Evolutionary conservation across 1,284 basidiomycete species (phyloP), one percentile per base, ranked within the genome.

Genomic region (Tausonia pullulans): DNA sequence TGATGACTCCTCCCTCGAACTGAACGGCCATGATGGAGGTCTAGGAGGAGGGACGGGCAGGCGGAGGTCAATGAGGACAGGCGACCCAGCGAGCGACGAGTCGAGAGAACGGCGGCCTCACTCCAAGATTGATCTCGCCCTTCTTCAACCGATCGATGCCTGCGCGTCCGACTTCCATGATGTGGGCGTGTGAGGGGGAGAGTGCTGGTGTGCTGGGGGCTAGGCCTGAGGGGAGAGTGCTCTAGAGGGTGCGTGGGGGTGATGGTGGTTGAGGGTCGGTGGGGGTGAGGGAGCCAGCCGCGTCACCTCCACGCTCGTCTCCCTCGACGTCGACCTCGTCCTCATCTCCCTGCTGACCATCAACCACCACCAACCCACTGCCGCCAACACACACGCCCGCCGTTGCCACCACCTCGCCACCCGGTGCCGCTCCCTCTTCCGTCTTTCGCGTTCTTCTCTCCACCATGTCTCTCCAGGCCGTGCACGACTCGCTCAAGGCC

Each of bases 1-100:
- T 86, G 69, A 99, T 86, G 65, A 99, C 95, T 60, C 95, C 95
- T 52, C 85, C 86, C 54, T 92, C 83, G 80, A 98, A 99, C 70
- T 93, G 90, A 69, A 98, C 95, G 62, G 95, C 95, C 96, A 98
- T 98, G 77, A 99, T 99, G 58, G 95, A 98, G 63, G 95, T 99
- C 88, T 94, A 13, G 14, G 60, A 45, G 39, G 46, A 53, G 41
- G 14, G 64, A 58, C 6, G n/a, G 41, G n/a, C 53, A 8, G 55
- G 8, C 6, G 10, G 5, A 6, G 45, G 5, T 6, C n/a, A 1
- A 27, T 4, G 41, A 49, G 14, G 45, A 48, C 7, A 1, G 27
- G 51, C 27, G 44, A 58, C 39, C 48, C 8, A 14, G 13, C n/a
- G 14, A 45, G 49, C 46, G 39, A 46, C 5, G 16, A 16, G 56